Conservation (phyloP, 2,329 filamentous ascomycete genomes). For the Mycosphaerella arachidis region DNA sequence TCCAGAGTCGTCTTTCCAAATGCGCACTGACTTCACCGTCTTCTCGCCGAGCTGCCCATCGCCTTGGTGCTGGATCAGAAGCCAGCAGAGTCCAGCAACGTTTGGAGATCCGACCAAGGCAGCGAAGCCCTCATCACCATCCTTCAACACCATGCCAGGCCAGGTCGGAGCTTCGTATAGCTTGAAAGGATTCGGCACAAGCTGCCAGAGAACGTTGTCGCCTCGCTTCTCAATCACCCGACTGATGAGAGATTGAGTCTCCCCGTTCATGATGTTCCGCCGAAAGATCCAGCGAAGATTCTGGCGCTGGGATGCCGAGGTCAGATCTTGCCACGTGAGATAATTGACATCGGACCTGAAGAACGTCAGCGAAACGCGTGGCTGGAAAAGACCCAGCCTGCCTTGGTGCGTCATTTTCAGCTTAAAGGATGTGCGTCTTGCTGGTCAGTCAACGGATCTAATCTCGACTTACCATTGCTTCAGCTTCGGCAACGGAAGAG, state of each 20-base stretch:
- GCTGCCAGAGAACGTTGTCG: neutral
- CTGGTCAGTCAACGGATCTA: neutral
- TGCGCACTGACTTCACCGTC: constrained; percentile 7
- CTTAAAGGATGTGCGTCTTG: too few relatives aligned
- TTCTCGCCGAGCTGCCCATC: constrained; percentile 1
- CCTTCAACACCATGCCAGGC: constrained; percentile 3
- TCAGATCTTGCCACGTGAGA: constrained; percentile 7
- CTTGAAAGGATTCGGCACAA: neutral
- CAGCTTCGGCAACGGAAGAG: constrained; percentile 3
- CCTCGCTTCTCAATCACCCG: constrained; percentile 1
- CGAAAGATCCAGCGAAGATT: constrained; percentile 10
- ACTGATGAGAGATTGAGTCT: constrained; percentile 11
- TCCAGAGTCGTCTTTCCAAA: constrained; percentile 11
- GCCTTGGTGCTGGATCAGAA: constrained; percentile 16
- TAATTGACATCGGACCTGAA: constrained; percentile 11
- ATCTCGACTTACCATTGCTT: neutral
- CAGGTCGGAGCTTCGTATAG: constrained; percentile 6
- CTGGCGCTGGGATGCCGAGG: constrained; percentile 2
- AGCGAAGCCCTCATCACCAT: constrained; percentile 5
- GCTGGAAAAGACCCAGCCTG: too few relatives aligned
- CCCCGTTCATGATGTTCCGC: constrained; percentile 12
- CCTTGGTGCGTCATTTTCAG: too few relatives aligned
- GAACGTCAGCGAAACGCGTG: neutral
- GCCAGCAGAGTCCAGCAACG: constrained; percentile 10
- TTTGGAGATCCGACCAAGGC: constrained; percentile 13